These are phyloP conservation scores for Asterella californica DNA, from an alignment of 225 moss, liverwort and hornwort genomes.

Conservation along the genomic window DNA sequence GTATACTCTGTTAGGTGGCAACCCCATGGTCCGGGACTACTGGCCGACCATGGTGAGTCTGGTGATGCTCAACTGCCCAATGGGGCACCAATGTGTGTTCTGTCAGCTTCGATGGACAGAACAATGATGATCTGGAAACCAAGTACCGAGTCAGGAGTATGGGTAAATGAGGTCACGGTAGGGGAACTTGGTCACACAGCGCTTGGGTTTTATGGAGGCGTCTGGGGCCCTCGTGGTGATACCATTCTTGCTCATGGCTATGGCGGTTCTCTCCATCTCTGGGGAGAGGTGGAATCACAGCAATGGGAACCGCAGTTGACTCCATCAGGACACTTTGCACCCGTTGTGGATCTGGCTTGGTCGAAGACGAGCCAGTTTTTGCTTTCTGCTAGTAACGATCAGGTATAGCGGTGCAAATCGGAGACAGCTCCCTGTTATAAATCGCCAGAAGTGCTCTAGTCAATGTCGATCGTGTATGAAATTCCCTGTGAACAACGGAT, in stretches of 20 bases:
- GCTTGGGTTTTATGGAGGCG: slow-evolving; percentile 86
- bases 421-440: neutral
- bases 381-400: slow-evolving; percentile 87
- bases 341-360: slow-evolving; percentile 83
- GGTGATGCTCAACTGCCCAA: neutral
- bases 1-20: slow-evolving; percentile 90
- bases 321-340: slow-evolving; percentile 86
- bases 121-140: slow-evolving; percentile 99
- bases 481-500: neutral
- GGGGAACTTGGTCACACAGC: slow-evolving; percentile 93
- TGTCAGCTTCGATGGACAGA: slow-evolving; percentile 98
- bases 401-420: slow-evolving; percentile 40
- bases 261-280: slow-evolving; percentile 84
- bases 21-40: slow-evolving; percentile 45
- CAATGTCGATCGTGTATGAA: no score
- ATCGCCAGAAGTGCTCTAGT: neutral
- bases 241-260: slow-evolving; percentile 91
- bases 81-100: slow-evolving; percentile 54
- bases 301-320: slow-evolving; percentile 83
- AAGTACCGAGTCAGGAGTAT: slow-evolving; percentile 72
- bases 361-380: slow-evolving; percentile 77
- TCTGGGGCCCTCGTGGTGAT: slow-evolving; percentile 76
- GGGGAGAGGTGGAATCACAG: slow-evolving; percentile 57
- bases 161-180: slow-evolving; percentile 93
- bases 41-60: neutral